Conservation (phyloP, 441 rosid species). For the Bruguiera hainesii region DNA sequence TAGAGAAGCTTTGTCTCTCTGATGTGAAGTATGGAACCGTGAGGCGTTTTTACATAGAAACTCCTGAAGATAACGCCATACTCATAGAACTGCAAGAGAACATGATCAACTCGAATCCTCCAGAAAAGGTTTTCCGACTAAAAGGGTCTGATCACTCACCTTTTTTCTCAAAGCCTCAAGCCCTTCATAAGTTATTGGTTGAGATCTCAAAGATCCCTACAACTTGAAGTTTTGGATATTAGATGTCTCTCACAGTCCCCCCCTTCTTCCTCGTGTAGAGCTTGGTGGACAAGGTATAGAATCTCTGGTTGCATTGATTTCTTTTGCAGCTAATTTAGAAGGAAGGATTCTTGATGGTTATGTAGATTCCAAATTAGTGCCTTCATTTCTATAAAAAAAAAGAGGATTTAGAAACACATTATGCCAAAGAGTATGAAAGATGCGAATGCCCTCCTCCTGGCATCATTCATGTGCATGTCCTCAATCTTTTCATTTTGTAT, state of each 20-base stretch:
- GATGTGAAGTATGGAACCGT: constrained; percentile 59
- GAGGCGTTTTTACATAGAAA: constrained; percentile 60
- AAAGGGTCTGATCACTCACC: constrained; percentile 91
- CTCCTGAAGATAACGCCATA: constrained; percentile 65
- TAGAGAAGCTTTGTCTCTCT: constrained; percentile 69
- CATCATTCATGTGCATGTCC: neutral
- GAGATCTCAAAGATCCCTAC: constrained; percentile 51
- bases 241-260: neutral
- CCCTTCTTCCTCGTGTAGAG: neutral
- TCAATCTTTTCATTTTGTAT: neutral
- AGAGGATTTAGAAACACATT: neutral
- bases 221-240: constrained; percentile 19
- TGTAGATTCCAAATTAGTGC: constrained; percentile 7
- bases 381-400: neutral
- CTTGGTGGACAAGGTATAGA: constrained; percentile 5
- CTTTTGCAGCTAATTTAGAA: neutral
- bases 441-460: constrained; percentile 15
- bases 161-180: constrained; percentile 92
- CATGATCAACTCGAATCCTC: constrained; percentile 61
- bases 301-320: constrained; percentile 1
- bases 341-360: constrained; percentile 10
- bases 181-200: constrained; percentile 58
- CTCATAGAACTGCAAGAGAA: constrained; percentile 54
- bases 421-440: neutral
- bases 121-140: constrained; percentile 58